A percentile compares a stretch with the other conserved stretches of the same genome.
phyloP scores from a whole-genome alignment of 2,329 filamentous ascomycete genomes.

The Talaromyces sp. region DNA sequence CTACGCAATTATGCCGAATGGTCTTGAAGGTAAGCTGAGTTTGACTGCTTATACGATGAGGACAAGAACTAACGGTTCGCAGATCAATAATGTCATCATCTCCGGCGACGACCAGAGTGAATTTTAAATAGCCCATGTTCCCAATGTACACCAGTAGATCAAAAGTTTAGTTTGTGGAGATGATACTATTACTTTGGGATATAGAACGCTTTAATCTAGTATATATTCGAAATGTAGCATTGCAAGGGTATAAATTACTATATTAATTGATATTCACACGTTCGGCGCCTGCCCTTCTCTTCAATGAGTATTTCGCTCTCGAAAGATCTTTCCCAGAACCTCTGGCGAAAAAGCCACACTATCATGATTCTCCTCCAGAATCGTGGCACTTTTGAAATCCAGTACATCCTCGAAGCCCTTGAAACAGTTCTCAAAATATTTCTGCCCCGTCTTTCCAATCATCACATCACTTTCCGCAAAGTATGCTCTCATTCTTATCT shows the following conservation, averaged over 20 bases:
- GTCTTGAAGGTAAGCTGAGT: constrained; percentile 70
- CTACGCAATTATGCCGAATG: constrained; percentile 97
- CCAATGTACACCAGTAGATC: constrained; percentile 9
- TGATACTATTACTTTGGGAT: constrained; percentile 3
- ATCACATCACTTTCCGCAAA: constrained; percentile 43
- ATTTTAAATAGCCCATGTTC: constrained; percentile 55
- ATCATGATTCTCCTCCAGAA: constrained; percentile 43
- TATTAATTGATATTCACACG: background rate
- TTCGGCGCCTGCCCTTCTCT: background rate
- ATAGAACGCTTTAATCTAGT: background rate
- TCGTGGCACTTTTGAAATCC: constrained; percentile 31
- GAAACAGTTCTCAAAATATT: constrained; percentile 47
- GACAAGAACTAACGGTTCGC: constrained; percentile 1
- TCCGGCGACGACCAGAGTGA: constrained; percentile 83
- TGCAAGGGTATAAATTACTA: background rate
- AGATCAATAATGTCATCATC: constrained; percentile 90
- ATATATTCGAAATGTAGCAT: background rate
- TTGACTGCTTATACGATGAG: background rate
- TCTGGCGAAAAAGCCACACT: constrained; percentile 13
- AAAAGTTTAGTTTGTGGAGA: constrained; percentile 8
- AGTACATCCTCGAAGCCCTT: constrained; percentile 27
- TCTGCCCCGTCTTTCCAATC: constrained; percentile 42
- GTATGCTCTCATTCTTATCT: constrained; percentile 31
- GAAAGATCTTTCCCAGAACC: constrained; percentile 6
- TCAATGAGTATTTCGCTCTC: background rate